Conservation (phyloP, 768 basidiomycete species). For the Cyclocybe cylindracea region DNA sequence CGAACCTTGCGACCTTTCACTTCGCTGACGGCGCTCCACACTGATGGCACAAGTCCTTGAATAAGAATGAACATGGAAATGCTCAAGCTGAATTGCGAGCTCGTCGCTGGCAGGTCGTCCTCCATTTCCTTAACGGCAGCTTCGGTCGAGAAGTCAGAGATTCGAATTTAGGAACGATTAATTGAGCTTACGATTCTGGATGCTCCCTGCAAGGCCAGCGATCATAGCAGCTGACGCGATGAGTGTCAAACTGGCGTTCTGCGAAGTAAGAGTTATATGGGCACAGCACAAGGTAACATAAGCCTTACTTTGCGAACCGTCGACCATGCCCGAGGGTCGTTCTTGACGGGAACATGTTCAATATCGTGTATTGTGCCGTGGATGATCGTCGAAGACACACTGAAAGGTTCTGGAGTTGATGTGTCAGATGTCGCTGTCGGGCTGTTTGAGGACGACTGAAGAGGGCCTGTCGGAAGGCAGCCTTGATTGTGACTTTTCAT, state of each 20-base stretch:
- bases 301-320: conserved; percentile 49
- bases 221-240: conserved; percentile 57
- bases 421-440: no score
- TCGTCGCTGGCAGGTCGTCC: conserved; percentile 56
- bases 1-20: conserved; percentile 73
- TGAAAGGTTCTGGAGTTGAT: no score
- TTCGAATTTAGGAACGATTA: background rate
- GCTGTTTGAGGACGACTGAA: no score
- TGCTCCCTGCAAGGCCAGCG: conserved; percentile 57
- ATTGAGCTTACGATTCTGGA: conserved; percentile 59
- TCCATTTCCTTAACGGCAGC: conserved; percentile 67
- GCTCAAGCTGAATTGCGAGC: conserved; percentile 63
- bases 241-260: conserved; percentile 48
- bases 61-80: conserved; percentile 73
- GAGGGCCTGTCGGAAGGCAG: no score
- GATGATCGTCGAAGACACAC: conserved; percentile 9
- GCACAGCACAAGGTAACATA: background rate
- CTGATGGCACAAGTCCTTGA: conserved; percentile 66
- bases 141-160: conserved; percentile 20
- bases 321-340: conserved; percentile 68
- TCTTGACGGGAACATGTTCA: conserved; percentile 52
- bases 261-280: background rate
- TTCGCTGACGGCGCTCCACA: conserved; percentile 74
- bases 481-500: no score
- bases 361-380: conserved; percentile 35